A percentile compares a stretch with the other conserved stretches of the same genome.
Conservation (phyloP, 2,329 filamentous ascomycete genomes). For the Dactylellina haptotyla region DNA sequence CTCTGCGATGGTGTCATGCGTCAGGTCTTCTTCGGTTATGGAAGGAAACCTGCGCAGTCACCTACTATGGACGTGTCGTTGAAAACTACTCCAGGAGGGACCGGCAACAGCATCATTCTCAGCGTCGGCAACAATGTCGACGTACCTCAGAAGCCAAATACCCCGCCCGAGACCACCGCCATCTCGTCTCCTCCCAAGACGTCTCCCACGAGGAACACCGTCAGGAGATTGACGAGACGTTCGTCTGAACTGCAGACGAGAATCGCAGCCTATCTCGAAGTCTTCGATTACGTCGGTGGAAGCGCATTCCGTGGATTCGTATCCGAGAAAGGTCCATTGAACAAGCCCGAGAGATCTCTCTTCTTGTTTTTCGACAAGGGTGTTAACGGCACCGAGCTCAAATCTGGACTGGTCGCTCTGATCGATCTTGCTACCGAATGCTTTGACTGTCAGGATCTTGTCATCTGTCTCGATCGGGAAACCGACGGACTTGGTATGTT, state of each 20-base stretch:
- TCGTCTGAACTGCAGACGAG: slow-evolving; percentile 57
- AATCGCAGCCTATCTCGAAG: slow-evolving; percentile 75
- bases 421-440: slow-evolving; percentile 85
- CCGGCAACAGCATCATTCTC: slow-evolving; percentile 53
- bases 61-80: slow-evolving; percentile 54
- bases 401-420: slow-evolving; percentile 79
- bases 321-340: slow-evolving; percentile 64
- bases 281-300: slow-evolving; percentile 86
- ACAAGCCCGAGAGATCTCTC: slow-evolving; percentile 73
- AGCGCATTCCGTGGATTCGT: slow-evolving; percentile 88
- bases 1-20: slow-evolving; percentile 98
- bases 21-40: slow-evolving; percentile 85
- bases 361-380: slow-evolving; percentile 87
- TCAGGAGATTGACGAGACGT: slow-evolving; percentile 44
- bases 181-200: slow-evolving; percentile 52
- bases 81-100: slow-evolving; percentile 49
- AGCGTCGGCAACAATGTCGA: slow-evolving; percentile 50
- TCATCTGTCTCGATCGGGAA: slow-evolving; percentile 83
- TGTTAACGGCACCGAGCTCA: slow-evolving; percentile 56
- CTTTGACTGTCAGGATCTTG: slow-evolving; percentile 78
- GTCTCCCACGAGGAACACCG: slow-evolving; percentile 17
- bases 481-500: slow-evolving; percentile 64
- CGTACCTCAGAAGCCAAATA: slow-evolving; percentile 48
- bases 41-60: slow-evolving; percentile 53
- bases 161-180: slow-evolving; percentile 55